These are phyloP conservation scores for Fusarium haematococcum DNA, from an alignment of 2,329 filamentous ascomycete species.

Conservation along the genomic window DNA sequence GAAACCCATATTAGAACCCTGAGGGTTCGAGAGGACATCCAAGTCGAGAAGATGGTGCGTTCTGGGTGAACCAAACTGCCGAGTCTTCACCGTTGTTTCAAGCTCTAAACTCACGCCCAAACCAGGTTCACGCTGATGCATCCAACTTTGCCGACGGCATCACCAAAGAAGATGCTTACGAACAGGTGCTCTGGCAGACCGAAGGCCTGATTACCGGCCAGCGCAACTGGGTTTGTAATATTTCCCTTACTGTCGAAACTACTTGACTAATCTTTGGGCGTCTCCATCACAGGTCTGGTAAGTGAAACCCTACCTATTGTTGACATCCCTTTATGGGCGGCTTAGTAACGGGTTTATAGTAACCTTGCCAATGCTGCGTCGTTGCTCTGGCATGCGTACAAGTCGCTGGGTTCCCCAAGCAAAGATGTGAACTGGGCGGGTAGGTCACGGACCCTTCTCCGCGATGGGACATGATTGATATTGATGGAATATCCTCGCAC, in stretches of 20 bases:
- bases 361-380: constrained; percentile 83
- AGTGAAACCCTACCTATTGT: constrained; percentile 4
- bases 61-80: neutral
- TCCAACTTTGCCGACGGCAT: constrained; percentile 77
- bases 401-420: constrained; percentile 75
- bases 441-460: constrained; percentile 45
- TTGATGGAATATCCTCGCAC: constrained; percentile 43
- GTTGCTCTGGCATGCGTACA: constrained; percentile 83
- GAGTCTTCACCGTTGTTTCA: neutral
- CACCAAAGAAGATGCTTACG: constrained; percentile 78
- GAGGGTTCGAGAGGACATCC: neutral
- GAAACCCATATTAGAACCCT: neutral
- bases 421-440: constrained; percentile 82
- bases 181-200: constrained; percentile 78
- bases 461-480: constrained; percentile 7
- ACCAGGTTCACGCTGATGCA: constrained; percentile 80
- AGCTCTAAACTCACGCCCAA: constrained; percentile 9
- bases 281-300: constrained; percentile 43
- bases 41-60: constrained; percentile 31
- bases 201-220: constrained; percentile 77
- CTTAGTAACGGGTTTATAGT: constrained; percentile 55
- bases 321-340: neutral
- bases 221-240: constrained; percentile 77
- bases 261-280: constrained; percentile 26
- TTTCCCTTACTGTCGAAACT: neutral